A percentile compares a stretch with the other conserved stretches of the same genome.
Evolutionary conservation across 768 basidiomycete genomes (phyloP).

Genomic region (Boletus fagicola): DNA sequence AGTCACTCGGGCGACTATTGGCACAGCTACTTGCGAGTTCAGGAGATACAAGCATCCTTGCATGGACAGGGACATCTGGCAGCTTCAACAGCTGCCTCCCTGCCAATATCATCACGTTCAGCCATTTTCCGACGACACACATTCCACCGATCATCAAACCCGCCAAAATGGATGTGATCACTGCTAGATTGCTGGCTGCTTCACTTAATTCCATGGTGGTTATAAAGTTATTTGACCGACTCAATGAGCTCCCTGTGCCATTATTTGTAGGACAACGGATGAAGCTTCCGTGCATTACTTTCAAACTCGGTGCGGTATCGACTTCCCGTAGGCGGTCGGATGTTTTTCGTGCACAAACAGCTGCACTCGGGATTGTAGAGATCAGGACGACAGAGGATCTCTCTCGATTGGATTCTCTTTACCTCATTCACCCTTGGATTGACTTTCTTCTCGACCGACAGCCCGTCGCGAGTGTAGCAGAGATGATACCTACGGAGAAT

Average conservation of each 20-base stretch:
- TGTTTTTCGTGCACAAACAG: neutral
- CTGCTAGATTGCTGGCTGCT: neutral
- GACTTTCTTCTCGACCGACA: neutral
- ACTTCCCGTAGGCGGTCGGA: too few relatives aligned
- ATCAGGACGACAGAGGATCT: neutral
- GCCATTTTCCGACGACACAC: neutral
- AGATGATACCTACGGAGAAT: neutral
- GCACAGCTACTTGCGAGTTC: neutral
- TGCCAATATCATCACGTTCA: neutral
- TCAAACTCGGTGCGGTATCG: neutral
- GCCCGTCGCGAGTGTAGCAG: neutral
- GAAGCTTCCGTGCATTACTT: neutral
- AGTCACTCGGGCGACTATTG: neutral
- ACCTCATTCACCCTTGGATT: neutral
- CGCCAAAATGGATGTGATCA: neutral
- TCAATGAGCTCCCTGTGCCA: neutral
- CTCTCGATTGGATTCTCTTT: neutral
- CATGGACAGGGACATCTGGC: neutral
- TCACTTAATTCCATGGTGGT: neutral
- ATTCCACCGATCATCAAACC: neutral
- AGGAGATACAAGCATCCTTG: neutral
- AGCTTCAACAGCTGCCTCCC: neutral
- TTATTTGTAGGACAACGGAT: neutral
- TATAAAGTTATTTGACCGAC: neutral
- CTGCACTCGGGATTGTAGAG: neutral